A percentile compares a stretch with the other conserved stretches of the same genome.
These are phyloP conservation scores for Entophlyctis luteolus DNA, from an alignment of 192 early-diverging fungal genomes.

Conservation along the genomic window DNA sequence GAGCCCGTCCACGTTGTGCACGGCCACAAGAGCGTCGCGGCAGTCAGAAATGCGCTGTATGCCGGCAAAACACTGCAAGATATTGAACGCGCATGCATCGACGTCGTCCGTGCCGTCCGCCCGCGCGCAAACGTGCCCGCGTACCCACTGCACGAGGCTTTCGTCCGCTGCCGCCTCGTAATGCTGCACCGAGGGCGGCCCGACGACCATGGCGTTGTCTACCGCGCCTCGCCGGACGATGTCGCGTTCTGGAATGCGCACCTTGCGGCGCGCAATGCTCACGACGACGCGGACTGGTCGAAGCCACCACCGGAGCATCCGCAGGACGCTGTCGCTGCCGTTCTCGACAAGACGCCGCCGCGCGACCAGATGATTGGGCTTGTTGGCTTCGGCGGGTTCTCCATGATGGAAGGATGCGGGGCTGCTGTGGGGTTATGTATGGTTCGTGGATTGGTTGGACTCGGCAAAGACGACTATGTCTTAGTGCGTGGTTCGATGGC, in stretches of 20 bases:
- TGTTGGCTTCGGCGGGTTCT: conserved; percentile 67
- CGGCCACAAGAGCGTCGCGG: background rate
- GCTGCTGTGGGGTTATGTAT: conserved; percentile 64
- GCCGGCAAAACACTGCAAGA: background rate
- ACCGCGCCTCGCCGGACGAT: conserved; percentile 40
- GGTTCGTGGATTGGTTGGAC: conserved; percentile 35
- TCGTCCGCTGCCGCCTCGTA: conserved; percentile 52
- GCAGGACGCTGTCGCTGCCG: background rate
- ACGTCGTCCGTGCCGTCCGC: conserved; percentile 14
- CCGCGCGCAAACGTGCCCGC: conserved; percentile 1
- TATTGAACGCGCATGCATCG: conserved; percentile 32
- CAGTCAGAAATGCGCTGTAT: background rate
- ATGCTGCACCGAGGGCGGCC: conserved; percentile 50
- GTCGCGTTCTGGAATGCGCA: conserved; percentile 43
- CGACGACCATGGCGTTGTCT: conserved; percentile 53
- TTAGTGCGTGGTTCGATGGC: conserved; percentile 51
- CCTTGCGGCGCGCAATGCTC: conserved; percentile 28
- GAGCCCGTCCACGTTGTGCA: background rate
- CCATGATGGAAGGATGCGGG: conserved; percentile 57
- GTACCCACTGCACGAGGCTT: conserved; percentile 29
- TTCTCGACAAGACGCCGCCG: conserved; percentile 39
- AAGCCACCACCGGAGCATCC: background rate
- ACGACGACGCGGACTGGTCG: conserved; percentile 27
- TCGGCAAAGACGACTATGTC: conserved; percentile 38
- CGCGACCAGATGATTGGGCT: conserved; percentile 58